Percentiles rank a stretch among this genome's conserved stretches.
Evolutionary conservation across 2,329 filamentous ascomycete species (phyloP).

Genomic region (Seiridium cupressi): DNA sequence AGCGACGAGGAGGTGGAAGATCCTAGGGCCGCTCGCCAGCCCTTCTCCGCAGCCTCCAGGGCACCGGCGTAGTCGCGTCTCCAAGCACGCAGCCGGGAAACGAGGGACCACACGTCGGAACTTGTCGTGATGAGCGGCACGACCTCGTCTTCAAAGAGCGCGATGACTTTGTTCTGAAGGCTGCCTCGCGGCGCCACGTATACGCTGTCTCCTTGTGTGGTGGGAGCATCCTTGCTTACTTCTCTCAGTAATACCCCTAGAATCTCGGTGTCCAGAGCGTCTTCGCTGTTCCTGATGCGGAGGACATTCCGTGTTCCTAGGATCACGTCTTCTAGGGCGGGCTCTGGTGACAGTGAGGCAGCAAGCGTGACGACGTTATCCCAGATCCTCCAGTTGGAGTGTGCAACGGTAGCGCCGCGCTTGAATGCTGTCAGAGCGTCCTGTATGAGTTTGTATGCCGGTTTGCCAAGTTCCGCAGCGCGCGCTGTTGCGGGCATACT

Average conservation of each 20-base stretch:
- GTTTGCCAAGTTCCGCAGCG: slow-evolving; percentile 37
- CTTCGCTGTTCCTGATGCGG: slow-evolving; percentile 74
- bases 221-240: slow-evolving; percentile 41
- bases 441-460: slow-evolving; percentile 56
- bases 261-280: slow-evolving; percentile 72
- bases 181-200: slow-evolving; percentile 55
- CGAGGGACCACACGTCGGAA: slow-evolving; percentile 72
- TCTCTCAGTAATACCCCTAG: slow-evolving; percentile 72
- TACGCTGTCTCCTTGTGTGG: slow-evolving; percentile 16
- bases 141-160: slow-evolving; percentile 72
- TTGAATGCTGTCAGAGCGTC: slow-evolving; percentile 86
- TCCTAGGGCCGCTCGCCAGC: slow-evolving; percentile 72
- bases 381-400: slow-evolving; percentile 92
- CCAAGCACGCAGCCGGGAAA: slow-evolving; percentile 73
- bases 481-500: slow-evolving; percentile 30
- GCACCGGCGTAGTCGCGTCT: slow-evolving; percentile 67
- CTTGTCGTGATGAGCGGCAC: slow-evolving; percentile 82
- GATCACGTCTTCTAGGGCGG: slow-evolving; percentile 73
- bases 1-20: slow-evolving; percentile 27
- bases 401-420: slow-evolving; percentile 77
- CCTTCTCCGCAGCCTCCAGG: slow-evolving; percentile 82
- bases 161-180: slow-evolving; percentile 60
- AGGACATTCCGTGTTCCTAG: slow-evolving; percentile 73
- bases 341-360: slow-evolving; percentile 67
- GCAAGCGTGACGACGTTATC: slow-evolving; percentile 91